These are phyloP conservation scores for Myriangium duriaei DNA, from an alignment of 2,329 filamentous ascomycete species.

Conservation along the genomic window DNA sequence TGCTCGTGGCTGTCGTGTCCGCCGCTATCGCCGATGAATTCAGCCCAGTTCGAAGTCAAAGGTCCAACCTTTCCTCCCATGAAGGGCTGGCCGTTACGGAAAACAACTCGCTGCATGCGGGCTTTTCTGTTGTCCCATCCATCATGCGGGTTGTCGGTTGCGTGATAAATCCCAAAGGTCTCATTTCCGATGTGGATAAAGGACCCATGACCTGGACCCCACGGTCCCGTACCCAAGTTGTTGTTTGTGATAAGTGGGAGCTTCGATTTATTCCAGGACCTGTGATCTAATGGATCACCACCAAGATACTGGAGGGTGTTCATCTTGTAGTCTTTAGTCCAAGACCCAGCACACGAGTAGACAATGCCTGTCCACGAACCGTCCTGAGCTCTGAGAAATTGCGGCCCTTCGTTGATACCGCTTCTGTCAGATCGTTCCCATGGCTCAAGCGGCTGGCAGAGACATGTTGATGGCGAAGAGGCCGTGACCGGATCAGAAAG, in stretches of 20 bases:
- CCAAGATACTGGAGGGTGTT: conserved; percentile 30
- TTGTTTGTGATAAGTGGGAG: conserved; percentile 28
- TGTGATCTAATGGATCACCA: conserved; percentile 27
- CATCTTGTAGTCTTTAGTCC: conserved; percentile 39
- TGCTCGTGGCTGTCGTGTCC: conserved; percentile 1
- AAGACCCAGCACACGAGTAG: conserved; percentile 34
- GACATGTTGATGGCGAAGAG: conserved; percentile 24
- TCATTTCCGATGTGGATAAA: conserved; percentile 31
- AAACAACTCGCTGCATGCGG: conserved; percentile 31
- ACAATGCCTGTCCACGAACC: conserved; percentile 30
- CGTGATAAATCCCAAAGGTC: conserved; percentile 33
- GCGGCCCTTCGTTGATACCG: conserved; percentile 36
- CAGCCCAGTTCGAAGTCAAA: conserved; percentile 22
- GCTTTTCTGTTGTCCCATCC: conserved; percentile 35
- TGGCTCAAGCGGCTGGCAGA: conserved; percentile 27
- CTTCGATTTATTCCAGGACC: conserved; percentile 28
- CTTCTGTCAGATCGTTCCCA: conserved; percentile 30
- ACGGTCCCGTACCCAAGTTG: conserved; percentile 25
- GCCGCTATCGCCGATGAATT: conserved; percentile 16
- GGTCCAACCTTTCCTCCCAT: conserved; percentile 31
- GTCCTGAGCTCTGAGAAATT: conserved; percentile 25
- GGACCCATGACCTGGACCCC: conserved; percentile 34
- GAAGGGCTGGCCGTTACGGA: conserved; percentile 25
- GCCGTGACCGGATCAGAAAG: conserved; percentile 26
- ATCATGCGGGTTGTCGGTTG: conserved; percentile 31